Conservation (phyloP, 371 early-diverging fungal genomes). For the Mucor piriformis region DNA sequence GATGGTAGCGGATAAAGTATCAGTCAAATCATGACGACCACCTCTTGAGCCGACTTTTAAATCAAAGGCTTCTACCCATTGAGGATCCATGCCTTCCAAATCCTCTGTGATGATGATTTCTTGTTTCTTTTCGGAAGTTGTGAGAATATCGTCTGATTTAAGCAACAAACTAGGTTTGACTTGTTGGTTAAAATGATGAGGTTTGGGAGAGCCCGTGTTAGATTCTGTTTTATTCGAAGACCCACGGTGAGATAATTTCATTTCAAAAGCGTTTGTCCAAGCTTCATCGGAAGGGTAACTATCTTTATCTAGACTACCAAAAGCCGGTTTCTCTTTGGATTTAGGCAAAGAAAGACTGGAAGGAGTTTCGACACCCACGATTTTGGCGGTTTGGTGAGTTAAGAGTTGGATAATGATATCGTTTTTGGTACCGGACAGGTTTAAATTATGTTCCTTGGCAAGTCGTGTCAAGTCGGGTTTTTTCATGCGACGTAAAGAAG, state of each 20-base stretch:
- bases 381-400: conserved; percentile 18
- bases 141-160: background rate
- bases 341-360: background rate
- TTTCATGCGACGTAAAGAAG: conserved; percentile 25
- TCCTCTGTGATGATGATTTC: background rate
- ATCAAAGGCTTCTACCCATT: conserved; percentile 34
- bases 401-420: conserved; percentile 26
- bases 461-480: conserved; percentile 21
- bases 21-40: conserved; percentile 4
- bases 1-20: conserved; percentile 8
- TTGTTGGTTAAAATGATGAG: conserved; percentile 14
- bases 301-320: background rate
- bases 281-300: conserved; percentile 6
- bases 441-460: conserved; percentile 23
- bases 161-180: background rate
- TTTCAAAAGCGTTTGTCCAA: conserved; percentile 41
- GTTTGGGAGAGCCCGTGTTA: background rate
- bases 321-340: background rate
- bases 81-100: conserved; percentile 16
- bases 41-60: conserved; percentile 26
- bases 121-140: background rate
- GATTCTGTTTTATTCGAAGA: conserved; percentile 4
- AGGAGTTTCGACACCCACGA: conserved; percentile 8
- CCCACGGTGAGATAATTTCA: conserved; percentile 28
- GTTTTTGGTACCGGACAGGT: conserved; percentile 27